Base-by-base conservation (phyloP, 1,139 yeast species). In the Pichia sp. region DNA sequence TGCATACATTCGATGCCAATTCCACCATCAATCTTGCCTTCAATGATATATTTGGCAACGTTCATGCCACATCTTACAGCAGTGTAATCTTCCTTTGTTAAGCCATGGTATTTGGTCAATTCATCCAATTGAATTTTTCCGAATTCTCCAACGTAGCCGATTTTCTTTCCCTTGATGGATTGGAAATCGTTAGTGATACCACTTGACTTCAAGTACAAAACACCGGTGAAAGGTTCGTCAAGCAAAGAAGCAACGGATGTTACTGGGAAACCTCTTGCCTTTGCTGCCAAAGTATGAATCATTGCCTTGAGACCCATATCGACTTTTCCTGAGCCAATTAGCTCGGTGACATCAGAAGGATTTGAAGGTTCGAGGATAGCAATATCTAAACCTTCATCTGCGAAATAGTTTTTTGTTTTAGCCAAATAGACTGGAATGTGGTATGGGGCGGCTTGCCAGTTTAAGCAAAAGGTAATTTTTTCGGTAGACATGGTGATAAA, bases 21-120 rank as follows among this genome's bases (percentile, higher is more conserved):
- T 55, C 84, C 84, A 54, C 83, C 83, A 65, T 80, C 82, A 54
- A 80, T 78, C 59, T 74, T 72, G 41, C 83, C 84, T 56, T 78
- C 81, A 55, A 79, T 76, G 61, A 80, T 79, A 62, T 75, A 75
- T 63, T 78, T 78, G 56, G 84, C 81, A 51, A 80, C 83, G 61
- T 80, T 80, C 84, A 80, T 80, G 51, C 84, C 84, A 62, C 83
- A 78, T 66, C 84, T 73, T 50, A 80, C 81, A n/a, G 84, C 81
- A 53, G 82, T 78, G 65, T 79, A 80, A 64, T 80, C 84, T 44
- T 72, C 71, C 29, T 83, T 83, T 38, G 74, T 74, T 82, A 79
- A 77, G 42, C 83, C 83, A 61, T 75, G 79, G 66, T 79, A 78
- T 60, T 76, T 75, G 60, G 83, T 78, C 62, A 80, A 71, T 64